Base-by-base conservation (phyloP, 768 basidiomycete genomes). In the Hericium alpestre region DNA sequence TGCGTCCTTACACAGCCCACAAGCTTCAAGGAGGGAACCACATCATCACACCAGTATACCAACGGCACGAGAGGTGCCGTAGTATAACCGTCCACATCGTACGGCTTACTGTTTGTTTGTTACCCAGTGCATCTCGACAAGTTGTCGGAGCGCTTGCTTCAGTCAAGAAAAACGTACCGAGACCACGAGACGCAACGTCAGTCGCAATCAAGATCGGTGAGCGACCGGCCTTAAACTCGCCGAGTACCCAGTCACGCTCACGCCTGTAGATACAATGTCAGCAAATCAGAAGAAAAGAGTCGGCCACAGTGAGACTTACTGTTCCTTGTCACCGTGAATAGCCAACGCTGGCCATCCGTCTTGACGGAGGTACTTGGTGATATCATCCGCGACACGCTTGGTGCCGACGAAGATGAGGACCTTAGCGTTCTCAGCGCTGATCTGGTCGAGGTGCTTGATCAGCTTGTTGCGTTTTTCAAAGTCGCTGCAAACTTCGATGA, bases 261-360 rank as follows among this genome's bases (percentile, higher is more conserved):
- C 90, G 90, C 66, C 90, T 93, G 58, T 38, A 50, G 23, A n/a
- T 3, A 11, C 38, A 32, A 4, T 23, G 49, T 65, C 46, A 60
- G 54, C 10, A 47, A 15, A 8, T 20, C 11, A 13, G 11, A n/a
- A 20, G n/a, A 39, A 37, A 10, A 51, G 8, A 53, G 38, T 18
- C 32, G 8, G 9, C 9, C 1, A 1, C 32, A 32, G 4, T 32
- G 8, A 32, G 3, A 77, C 88, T 64, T 69, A 94, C 90, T 96
- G 93, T 76, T 93, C 93, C 74, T 99, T 99, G 77, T 99, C 96
- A 66, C 96, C 96, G 68, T 99, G 96, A 66, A 99, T 99, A 55
- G 96, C 95, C 39, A 99, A 77, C 13, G 96, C 96, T n/a, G 96
- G 96, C 96, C 96, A 99, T 13, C 96, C 96, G 66, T 99, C 96